Evolutionary conservation across 306 rosid species (phyloP).

Genomic region (Cotoneaster glaucophyllus): DNA sequence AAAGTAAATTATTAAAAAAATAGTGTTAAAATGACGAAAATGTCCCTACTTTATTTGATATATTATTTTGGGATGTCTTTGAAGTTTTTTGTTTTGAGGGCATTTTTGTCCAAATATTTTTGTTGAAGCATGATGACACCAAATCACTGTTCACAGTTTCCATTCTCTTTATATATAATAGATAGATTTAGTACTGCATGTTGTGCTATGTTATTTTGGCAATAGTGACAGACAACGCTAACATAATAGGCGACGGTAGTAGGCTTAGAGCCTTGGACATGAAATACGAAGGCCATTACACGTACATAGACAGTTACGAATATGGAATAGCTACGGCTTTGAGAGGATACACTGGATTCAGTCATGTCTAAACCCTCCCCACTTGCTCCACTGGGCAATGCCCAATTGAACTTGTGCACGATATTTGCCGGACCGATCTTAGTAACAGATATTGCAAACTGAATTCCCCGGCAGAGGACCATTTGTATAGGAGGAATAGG

Average conservation of each 20-base stretch:
- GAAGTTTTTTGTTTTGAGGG: no score
- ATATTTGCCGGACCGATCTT: conserved; percentile 30
- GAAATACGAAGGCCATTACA: not conserved
- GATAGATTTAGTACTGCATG: not conserved
- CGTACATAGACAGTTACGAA: not conserved
- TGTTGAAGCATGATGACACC: no score
- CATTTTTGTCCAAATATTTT: no score
- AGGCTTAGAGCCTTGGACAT: not conserved
- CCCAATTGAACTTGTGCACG: conserved; percentile 25
- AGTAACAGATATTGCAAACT: conserved; percentile 18
- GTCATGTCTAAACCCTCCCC: conserved; percentile 29
- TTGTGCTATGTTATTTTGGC: not conserved
- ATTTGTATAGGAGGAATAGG: conserved; percentile 5
- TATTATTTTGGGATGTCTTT: no score
- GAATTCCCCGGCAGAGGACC: not conserved
- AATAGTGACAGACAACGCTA: not conserved
- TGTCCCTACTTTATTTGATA: no score
- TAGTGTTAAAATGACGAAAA: no score
- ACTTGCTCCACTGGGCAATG: conserved; percentile 15
- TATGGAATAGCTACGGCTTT: conserved; percentile 4
- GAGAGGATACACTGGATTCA: conserved; percentile 34
- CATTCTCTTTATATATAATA: no score
- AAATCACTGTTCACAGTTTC: no score
- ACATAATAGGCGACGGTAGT: not conserved
- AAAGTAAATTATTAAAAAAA: no score